Conservation (phyloP, 2,329 filamentous ascomycete genomes). For the Cadophora gregata region DNA sequence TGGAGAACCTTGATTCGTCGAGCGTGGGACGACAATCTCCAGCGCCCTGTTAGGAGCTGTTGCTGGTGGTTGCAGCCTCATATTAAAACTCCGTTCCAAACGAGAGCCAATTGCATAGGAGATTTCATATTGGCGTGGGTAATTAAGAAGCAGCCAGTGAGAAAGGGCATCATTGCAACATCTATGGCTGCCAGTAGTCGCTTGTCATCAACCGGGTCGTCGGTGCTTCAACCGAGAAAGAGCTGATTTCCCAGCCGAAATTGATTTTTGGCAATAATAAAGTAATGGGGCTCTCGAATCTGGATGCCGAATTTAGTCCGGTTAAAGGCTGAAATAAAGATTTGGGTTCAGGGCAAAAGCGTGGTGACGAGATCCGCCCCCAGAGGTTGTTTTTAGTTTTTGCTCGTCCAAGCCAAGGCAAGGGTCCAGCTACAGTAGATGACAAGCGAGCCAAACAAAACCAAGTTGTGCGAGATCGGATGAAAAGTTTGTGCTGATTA, state of each 20-base stretch:
- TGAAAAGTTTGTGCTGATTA: background rate
- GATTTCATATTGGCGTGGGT: constrained; percentile 7
- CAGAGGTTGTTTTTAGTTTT: constrained; percentile 8
- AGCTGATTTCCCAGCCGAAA: background rate
- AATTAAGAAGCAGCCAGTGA: constrained; percentile 15
- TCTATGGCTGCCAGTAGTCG: background rate
- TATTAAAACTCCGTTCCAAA: constrained; percentile 22
- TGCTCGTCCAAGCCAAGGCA: background rate
- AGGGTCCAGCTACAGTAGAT: background rate
- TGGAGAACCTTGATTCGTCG: constrained; percentile 17
- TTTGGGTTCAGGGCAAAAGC: background rate
- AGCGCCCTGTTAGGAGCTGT: background rate
- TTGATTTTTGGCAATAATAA: background rate
- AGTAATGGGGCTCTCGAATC: constrained; percentile 14
- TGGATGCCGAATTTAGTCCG: constrained; percentile 2
- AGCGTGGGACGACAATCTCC: constrained; percentile 13
- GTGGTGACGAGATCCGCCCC: background rate
- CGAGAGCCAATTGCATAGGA: constrained; percentile 16
- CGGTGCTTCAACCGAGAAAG: background rate
- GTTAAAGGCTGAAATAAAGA: background rate
- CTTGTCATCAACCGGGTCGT: background rate
- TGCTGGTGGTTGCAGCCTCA: constrained; percentile 20
- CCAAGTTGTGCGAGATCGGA: constrained; percentile 3
- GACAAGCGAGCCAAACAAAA: constrained; percentile 10
- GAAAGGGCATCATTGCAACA: background rate